phyloP scores from a whole-genome alignment of 2,329 filamentous ascomycete species.

The Aspergillus sp. region DNA sequence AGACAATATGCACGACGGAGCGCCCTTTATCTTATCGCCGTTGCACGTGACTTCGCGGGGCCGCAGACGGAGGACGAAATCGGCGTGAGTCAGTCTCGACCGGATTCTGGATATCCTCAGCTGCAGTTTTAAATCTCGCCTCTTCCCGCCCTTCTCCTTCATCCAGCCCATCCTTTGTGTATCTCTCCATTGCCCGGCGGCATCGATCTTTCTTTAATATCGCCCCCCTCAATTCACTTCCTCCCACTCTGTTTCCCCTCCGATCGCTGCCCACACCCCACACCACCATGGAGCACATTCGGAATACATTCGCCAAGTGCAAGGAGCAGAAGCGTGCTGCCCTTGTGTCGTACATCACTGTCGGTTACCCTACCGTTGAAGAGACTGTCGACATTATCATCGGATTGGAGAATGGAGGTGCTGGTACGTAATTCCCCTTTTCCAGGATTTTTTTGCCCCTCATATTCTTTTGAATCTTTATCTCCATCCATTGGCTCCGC shows the following conservation, averaged over 20 bases:
- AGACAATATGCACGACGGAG: too few relatives aligned
- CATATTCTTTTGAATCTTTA: background rate
- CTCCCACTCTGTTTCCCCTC: slow-evolving; percentile 1
- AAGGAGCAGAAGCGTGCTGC: slow-evolving; percentile 64
- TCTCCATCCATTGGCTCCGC: background rate
- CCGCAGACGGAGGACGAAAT: too few relatives aligned
- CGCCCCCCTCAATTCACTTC: background rate
- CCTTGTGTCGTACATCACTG: slow-evolving; percentile 93
- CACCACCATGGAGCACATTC: slow-evolving; percentile 48
- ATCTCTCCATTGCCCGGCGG: slow-evolving; percentile 1
- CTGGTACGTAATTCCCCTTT: slow-evolving; percentile 54
- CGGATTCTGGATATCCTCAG: too few relatives aligned
- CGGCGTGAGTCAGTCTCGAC: too few relatives aligned
- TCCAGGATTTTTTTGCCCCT: background rate
- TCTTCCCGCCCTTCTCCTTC: background rate
- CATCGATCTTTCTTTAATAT: background rate
- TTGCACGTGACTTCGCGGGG: too few relatives aligned
- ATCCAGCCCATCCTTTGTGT: background rate
- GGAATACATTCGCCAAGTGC: slow-evolving; percentile 53
- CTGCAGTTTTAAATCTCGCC: background rate
- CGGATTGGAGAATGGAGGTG: slow-evolving; percentile 85
- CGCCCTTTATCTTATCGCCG: too few relatives aligned
- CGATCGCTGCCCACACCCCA: slow-evolving; percentile 4
- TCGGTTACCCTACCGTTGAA: slow-evolving; percentile 79
- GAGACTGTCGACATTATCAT: slow-evolving; percentile 80